A percentile compares a stretch with the other conserved stretches of the same genome.
Conservation (phyloP, 805 yeast genomes). For the Millerago galiae region DNA sequence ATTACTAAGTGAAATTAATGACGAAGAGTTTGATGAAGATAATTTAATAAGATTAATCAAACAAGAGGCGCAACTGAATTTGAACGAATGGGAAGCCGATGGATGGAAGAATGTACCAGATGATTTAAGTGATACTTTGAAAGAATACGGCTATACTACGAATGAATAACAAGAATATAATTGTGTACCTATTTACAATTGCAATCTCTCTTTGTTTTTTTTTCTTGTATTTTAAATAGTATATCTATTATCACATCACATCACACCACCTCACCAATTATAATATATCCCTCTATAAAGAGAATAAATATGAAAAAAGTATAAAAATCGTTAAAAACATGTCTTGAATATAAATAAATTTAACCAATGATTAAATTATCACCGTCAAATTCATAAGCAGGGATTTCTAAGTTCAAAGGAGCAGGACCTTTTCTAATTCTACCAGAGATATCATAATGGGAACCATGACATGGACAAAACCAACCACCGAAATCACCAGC, state of each 20-base stretch:
- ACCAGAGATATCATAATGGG: slow-evolving; percentile 99
- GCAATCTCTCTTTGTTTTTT: not conserved
- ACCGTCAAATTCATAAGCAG: slow-evolving; percentile 81
- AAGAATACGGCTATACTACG: slow-evolving; percentile 5
- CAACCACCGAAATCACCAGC: slow-evolving; percentile 99
- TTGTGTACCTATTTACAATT: slow-evolving; percentile 9
- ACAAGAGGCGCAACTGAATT: slow-evolving; percentile 11
- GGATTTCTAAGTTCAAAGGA: slow-evolving; percentile 96
- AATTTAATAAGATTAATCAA: slow-evolving; percentile 9
- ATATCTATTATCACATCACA: not conserved
- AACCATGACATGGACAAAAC: slow-evolving; percentile 99
- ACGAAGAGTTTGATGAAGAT: not conserved
- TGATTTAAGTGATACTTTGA: slow-evolving; percentile 22
- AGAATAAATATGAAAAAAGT: not conserved
- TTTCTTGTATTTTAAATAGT: not conserved
- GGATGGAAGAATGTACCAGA: slow-evolving; percentile 31
- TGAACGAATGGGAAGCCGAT: slow-evolving; percentile 24
- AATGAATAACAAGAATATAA: slow-evolving; percentile 3
- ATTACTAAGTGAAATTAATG: not conserved
- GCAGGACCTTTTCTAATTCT: slow-evolving; percentile 99
- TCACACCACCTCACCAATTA: not conserved
- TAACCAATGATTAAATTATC: slow-evolving; percentile 88
- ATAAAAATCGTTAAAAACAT: too few relatives aligned
- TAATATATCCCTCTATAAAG: not conserved
- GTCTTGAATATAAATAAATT: slow-evolving; percentile 8